Percentiles rank a stretch among this genome's conserved stretches.
phyloP scores from a whole-genome alignment of 129 eudicot genomes.

The Tanacetum coccineum region DNA sequence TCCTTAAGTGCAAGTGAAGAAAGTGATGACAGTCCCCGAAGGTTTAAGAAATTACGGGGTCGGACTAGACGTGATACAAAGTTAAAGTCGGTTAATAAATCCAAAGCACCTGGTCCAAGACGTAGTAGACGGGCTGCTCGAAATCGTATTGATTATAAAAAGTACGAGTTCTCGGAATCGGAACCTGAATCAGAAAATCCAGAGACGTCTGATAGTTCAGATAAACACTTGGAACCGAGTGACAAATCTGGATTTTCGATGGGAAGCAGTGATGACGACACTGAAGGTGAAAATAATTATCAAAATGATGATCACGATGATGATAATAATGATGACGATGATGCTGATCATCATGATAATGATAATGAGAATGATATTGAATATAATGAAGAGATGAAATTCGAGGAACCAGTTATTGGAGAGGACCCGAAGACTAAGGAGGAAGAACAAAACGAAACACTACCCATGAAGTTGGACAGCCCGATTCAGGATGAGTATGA shows the following conservation, averaged over 20 bases:
- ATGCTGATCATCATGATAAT: no score
- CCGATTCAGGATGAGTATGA: slow-evolving; percentile 50
- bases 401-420: slow-evolving; percentile 35
- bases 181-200: slow-evolving; percentile 58
- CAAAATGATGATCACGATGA: slow-evolving; percentile 43
- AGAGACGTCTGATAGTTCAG: slow-evolving; percentile 46
- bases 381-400: slow-evolving; percentile 36
- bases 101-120: slow-evolving; percentile 50
- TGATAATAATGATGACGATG: slow-evolving; percentile 23
- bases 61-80: slow-evolving; percentile 72
- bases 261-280: slow-evolving; percentile 52
- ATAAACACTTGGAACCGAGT: slow-evolving; percentile 44
- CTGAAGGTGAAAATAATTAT: slow-evolving; percentile 40
- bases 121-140: slow-evolving; percentile 82
- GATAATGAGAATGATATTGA: slow-evolving; percentile 31
- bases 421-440: slow-evolving; percentile 35
- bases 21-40: slow-evolving; percentile 53
- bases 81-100: slow-evolving; percentile 52
- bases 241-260: slow-evolving; percentile 46
- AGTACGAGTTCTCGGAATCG: slow-evolving; percentile 67
- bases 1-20: slow-evolving; percentile 66
- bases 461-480: slow-evolving; percentile 34
- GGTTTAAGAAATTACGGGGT: slow-evolving; percentile 37
- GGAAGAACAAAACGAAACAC: slow-evolving; percentile 33
- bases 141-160: slow-evolving; percentile 62